Evolutionary conservation across 2,329 filamentous ascomycete species (phyloP), one percentile per base, ranked within the genome.

Genomic region (Ascochyta viciae-villosae): DNA sequence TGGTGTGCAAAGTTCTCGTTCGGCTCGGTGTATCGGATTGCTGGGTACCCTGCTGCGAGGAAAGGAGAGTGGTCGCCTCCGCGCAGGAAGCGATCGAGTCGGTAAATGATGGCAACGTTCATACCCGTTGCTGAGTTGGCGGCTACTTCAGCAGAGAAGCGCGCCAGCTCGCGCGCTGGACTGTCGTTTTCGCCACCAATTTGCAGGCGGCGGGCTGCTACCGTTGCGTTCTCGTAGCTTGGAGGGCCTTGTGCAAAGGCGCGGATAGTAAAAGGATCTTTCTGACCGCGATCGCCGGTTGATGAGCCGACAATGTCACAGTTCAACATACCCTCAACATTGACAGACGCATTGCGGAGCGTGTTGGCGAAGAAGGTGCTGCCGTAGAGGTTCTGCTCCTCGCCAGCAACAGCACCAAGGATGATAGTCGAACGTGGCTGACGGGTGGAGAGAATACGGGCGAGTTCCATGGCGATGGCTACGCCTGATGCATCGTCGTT

Each of bases 401-500:
- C 84, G 13, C 83, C 84, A 1, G 84, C 82, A 2, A 84, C 82
- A 3, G 84, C 83, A 3, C 77, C 83, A 47, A 86, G 84, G 41
- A 84, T 80, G 58, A 86, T 82, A 1, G 82, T 85, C 0, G 82
- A 80, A 50, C 76, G 76, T 0, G 81, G 83, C 33, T 76, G 68
- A 10, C 74, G 75, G 40, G 74, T 80, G 0, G 83, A 79, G 55
- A 83, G 75, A 39, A 85, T 74, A 10, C 83, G 77, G 3, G 83
- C 82, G 37, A 86, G 76, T 69, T 87, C 84, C 64, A 86, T 78
- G 0, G 81, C 79, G 22, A 86, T 73, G 1, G 83, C 81, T 12
- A 84, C 82, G 2, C 83, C 83, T 6, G 79, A 82, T 0, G 82
- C 84, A 64, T 87, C 83, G 63, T 86, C 84, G 56, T 86, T 83